Percentiles rank a stretch among this genome's conserved stretches.
These are phyloP conservation scores for Lophium mytilinum DNA, from an alignment of 495 filamentous ascomycete genomes.

Conservation along the genomic window DNA sequence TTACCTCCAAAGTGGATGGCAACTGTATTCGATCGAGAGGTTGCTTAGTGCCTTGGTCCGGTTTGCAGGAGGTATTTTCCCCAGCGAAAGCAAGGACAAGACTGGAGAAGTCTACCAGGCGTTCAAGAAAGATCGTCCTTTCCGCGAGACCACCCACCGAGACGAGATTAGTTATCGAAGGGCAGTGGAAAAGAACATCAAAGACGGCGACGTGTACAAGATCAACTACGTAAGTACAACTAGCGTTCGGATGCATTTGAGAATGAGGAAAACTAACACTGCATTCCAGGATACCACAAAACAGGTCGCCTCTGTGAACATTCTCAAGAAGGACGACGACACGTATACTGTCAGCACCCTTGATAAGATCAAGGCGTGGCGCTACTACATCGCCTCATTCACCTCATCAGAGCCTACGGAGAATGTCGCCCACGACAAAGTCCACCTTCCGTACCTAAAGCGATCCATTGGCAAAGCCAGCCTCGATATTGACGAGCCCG, in stretches of 20 bases:
- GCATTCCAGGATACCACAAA: conserved; percentile 34
- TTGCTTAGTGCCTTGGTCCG: conserved; percentile 69
- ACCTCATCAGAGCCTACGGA: conserved; percentile 84
- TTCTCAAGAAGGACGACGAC: conserved; percentile 71
- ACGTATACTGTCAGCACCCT: conserved; percentile 58
- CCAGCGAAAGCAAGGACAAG: conserved; percentile 79
- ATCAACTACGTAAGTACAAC: conserved; percentile 66
- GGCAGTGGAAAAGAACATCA: conserved; percentile 75
- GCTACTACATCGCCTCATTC: conserved; percentile 89
- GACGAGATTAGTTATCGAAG: conserved; percentile 80
- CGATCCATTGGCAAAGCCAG: conserved; percentile 61
- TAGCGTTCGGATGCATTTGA: not conserved
- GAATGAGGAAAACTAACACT: conserved; percentile 3
- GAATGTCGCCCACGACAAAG: conserved; percentile 56
- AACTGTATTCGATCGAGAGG: conserved; percentile 81
- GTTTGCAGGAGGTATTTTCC: conserved; percentile 65
- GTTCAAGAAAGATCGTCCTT: conserved; percentile 72
- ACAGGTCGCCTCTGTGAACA: conserved; percentile 54
- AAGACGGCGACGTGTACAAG: conserved; percentile 83
- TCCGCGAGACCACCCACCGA: conserved; percentile 72
- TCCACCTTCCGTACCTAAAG: conserved; percentile 60
- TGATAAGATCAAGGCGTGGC: conserved; percentile 58
- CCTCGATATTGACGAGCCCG: conserved; percentile 32
- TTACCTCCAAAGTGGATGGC: conserved; percentile 83
- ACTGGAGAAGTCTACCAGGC: conserved; percentile 75